Conservation (phyloP, 495 filamentous ascomycete species). For the Cairneyella variabilis region DNA sequence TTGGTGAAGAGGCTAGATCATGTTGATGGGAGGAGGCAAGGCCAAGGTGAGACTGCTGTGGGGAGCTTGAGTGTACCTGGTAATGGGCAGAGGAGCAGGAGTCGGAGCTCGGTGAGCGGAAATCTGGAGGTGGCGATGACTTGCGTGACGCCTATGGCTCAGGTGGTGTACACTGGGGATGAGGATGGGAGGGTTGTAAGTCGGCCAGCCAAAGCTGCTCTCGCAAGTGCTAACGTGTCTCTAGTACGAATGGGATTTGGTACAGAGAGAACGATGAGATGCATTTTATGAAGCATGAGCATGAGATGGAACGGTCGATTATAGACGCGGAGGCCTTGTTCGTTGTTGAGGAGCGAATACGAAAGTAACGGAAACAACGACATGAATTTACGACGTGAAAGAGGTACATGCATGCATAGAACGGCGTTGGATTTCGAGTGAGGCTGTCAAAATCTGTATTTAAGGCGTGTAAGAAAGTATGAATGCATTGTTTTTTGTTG, state of each 20-base stretch:
- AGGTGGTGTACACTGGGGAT: slow-evolving; percentile 88
- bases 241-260: slow-evolving; percentile 86
- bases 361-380: too few species aligned
- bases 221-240: slow-evolving; percentile 19
- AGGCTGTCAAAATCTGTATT: too few species aligned
- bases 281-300: too few species aligned
- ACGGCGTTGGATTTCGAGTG: too few species aligned
- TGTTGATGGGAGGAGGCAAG: slow-evolving; percentile 45
- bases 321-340: too few species aligned
- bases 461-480: too few species aligned
- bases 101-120: slow-evolving; percentile 34
- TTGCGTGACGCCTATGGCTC: slow-evolving; percentile 78
- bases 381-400: too few species aligned
- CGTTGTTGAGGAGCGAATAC: too few species aligned
- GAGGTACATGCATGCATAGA: too few species aligned
- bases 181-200: slow-evolving; percentile 76
- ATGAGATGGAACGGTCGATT: too few species aligned
- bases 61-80: slow-evolving; percentile 14
- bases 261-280: slow-evolving; percentile 64
- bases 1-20: slow-evolving; percentile 78
- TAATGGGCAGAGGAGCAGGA: slow-evolving; percentile 7
- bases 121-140: slow-evolving; percentile 79
- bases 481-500: too few species aligned
- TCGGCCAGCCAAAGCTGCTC: too few species aligned
- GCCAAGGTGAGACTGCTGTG: slow-evolving; percentile 5